Evolutionary conservation across 2,329 filamentous ascomycete genomes (phyloP).

Genomic region (Talaromyces sp.): DNA sequence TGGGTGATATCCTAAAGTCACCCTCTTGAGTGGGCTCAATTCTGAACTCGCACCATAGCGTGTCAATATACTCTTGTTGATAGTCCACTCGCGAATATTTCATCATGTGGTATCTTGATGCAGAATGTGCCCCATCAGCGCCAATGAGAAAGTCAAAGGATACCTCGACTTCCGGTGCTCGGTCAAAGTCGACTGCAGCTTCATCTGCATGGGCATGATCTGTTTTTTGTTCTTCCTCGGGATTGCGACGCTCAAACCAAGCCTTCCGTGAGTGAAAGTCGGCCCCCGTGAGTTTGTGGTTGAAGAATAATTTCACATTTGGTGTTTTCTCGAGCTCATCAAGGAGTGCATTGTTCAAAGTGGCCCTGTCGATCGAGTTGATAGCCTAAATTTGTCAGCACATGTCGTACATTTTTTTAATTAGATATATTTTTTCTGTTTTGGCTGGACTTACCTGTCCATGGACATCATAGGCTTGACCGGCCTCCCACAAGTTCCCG

Average conservation of each 20-base stretch:
- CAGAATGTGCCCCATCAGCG: slow-evolving; percentile 90
- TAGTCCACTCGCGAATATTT: slow-evolving; percentile 90
- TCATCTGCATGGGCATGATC: neutral
- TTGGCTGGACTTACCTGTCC: slow-evolving; percentile 61
- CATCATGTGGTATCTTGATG: slow-evolving; percentile 90
- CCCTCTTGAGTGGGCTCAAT: slow-evolving; percentile 57
- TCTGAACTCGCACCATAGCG: slow-evolving; percentile 93
- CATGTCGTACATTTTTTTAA: neutral
- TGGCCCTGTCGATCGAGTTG: slow-evolving; percentile 77
- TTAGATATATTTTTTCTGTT: neutral
- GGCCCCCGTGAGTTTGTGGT: slow-evolving; percentile 86
- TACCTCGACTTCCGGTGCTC: slow-evolving; percentile 71
- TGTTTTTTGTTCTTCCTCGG: slow-evolving; percentile 28
- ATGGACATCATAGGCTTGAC: slow-evolving; percentile 88
- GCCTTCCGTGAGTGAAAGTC: slow-evolving; percentile 76
- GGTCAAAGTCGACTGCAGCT: slow-evolving; percentile 32
- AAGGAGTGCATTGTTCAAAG: slow-evolving; percentile 76
- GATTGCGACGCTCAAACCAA: slow-evolving; percentile 69
- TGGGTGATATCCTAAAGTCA: slow-evolving; percentile 76
- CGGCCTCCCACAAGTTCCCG: slow-evolving; percentile 67
- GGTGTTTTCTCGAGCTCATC: slow-evolving; percentile 77
- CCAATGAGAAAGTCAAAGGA: slow-evolving; percentile 91
- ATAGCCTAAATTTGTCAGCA: slow-evolving; percentile 59
- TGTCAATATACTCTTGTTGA: slow-evolving; percentile 91
- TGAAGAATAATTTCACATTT: slow-evolving; percentile 90